A percentile compares a stretch with the other conserved stretches of the same genome.
These are phyloP conservation scores for Mortierella sp. DNA, from an alignment of 371 early-diverging fungal genomes.

Conservation along the genomic window DNA sequence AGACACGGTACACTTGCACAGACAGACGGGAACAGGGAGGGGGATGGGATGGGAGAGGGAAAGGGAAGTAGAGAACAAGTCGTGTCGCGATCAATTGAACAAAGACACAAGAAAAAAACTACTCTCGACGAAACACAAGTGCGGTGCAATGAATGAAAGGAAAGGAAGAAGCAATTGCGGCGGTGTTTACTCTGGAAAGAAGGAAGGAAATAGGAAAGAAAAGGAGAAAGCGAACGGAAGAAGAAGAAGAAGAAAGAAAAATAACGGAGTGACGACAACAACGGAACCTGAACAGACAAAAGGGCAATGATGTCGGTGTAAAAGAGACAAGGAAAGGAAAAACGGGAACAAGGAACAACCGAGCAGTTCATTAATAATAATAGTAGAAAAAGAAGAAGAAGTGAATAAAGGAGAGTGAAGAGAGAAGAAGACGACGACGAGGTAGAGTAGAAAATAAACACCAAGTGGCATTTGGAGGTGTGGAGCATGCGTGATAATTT, in stretches of 20 bases:
- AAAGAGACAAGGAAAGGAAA: not conserved
- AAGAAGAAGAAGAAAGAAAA: not conserved
- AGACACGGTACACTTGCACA: not conserved
- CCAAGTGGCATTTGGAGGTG: not conserved
- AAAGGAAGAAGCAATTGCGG: too few relatives aligned
- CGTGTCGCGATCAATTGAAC: not conserved
- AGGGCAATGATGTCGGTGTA: not conserved
- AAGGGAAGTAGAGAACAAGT: not conserved
- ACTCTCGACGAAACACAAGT: not conserved
- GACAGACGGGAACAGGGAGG: not conserved
- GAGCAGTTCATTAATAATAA: not conserved
- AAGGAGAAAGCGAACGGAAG: not conserved
- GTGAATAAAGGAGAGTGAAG: not conserved
- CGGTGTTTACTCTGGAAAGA: not conserved
- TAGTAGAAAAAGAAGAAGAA: not conserved
- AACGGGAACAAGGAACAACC: constrained; percentile 2
- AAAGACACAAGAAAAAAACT: not conserved
- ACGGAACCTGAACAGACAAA: not conserved
- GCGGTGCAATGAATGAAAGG: not conserved
- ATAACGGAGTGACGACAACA: not conserved
- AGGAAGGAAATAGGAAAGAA: constrained; percentile 13
- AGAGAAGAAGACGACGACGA: not conserved
- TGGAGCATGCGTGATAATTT: not conserved
- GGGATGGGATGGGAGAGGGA: not conserved
- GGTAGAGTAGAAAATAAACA: not conserved